Evolutionary conservation across 2,329 filamentous ascomycete species (phyloP).

Genomic region (Talaromyces marneffei): DNA sequence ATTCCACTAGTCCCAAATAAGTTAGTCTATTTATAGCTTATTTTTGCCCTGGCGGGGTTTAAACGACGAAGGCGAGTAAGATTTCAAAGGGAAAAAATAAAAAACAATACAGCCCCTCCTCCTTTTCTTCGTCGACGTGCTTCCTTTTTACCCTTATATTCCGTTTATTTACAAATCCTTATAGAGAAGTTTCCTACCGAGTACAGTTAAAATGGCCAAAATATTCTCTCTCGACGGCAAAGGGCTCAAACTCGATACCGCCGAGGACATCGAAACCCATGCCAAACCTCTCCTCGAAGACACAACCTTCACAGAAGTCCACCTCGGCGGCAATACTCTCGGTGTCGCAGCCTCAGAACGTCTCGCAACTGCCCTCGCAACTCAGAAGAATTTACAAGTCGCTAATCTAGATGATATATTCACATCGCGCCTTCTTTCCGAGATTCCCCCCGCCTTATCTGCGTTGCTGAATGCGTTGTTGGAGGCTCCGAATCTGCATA

Average conservation of each 20-base stretch:
- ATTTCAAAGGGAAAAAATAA: neutral
- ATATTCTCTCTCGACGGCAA: constrained; percentile 84
- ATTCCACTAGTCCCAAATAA: neutral
- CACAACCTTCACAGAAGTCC: constrained; percentile 69
- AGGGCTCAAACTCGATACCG: constrained; percentile 85
- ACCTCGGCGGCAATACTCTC: constrained; percentile 83
- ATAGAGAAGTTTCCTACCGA: too few species aligned
- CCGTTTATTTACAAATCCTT: neutral
- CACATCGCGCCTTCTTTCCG: constrained; percentile 83
- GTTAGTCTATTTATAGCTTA: neutral
- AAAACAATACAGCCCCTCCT: constrained; percentile 12
- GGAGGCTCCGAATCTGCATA: constrained; percentile 77
- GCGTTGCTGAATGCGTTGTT: constrained; percentile 80
- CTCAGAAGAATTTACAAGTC: constrained; percentile 73
- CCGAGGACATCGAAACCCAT: constrained; percentile 77
- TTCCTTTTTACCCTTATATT: neutral
- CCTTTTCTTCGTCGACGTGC: neutral
- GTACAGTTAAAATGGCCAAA: constrained; percentile 29
- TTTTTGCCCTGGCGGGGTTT: constrained; percentile 6
- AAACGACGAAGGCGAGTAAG: neutral
- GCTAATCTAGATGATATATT: constrained; percentile 97
- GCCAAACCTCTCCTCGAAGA: constrained; percentile 68
- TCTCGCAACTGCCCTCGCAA: constrained; percentile 74
- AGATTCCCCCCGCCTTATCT: constrained; percentile 86
- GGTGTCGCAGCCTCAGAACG: constrained; percentile 82